phyloP scores from a whole-genome alignment of 352 stramenopile species.

The Thalassiosira ordinaria region DNA sequence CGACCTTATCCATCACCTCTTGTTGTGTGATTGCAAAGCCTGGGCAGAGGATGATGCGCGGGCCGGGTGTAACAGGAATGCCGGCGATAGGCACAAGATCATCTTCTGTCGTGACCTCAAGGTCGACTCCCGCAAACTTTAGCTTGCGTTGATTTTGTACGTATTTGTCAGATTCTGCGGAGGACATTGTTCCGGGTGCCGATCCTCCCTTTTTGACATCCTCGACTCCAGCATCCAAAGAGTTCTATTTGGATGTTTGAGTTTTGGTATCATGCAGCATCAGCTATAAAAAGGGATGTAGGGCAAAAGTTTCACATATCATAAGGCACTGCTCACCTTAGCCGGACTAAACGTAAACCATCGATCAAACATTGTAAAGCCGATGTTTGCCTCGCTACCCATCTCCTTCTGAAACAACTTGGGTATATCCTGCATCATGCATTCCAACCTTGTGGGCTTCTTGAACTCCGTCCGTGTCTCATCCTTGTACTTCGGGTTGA shows the following conservation, averaged over 20 bases:
- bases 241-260: conserved; percentile 60
- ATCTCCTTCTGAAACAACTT: conserved; percentile 89
- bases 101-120: conserved; percentile 66
- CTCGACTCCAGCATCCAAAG: conserved; percentile 82
- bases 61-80: conserved; percentile 77
- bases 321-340: conserved; percentile 88
- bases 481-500: conserved; percentile 94
- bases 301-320: too few relatives aligned
- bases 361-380: conserved; percentile 89
- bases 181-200: conserved; percentile 82
- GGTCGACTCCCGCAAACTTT: conserved; percentile 71
- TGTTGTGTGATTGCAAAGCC: conserved; percentile 79
- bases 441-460: conserved; percentile 92
- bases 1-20: conserved; percentile 84
- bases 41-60: conserved; percentile 79
- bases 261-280: too few relatives aligned
- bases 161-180: conserved; percentile 86
- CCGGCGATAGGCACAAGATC: conserved; percentile 69
- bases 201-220: conserved; percentile 67
- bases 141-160: conserved; percentile 83
- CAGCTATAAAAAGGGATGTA: too few relatives aligned
- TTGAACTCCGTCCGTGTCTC: conserved; percentile 89
- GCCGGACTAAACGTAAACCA: conserved; percentile 90
- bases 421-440: conserved; percentile 96
- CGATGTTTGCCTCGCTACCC: conserved; percentile 84